Evolutionary conservation across 805 yeast species (phyloP).

Genomic region (Sugiyamaella qingdaonensis): DNA sequence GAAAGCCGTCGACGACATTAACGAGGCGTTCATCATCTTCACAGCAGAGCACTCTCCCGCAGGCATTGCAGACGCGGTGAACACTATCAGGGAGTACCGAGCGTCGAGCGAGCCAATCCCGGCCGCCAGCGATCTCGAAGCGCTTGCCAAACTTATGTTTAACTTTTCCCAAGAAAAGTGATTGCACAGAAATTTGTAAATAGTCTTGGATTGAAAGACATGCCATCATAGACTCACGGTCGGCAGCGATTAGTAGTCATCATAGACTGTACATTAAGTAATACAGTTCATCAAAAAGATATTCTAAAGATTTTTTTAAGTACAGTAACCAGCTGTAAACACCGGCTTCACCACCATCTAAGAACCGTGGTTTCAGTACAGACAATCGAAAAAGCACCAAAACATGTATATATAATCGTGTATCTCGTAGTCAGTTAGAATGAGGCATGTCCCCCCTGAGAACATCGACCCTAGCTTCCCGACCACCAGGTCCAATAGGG

Average conservation of each 20-base stretch:
- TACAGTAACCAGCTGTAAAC: no score
- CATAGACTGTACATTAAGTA: not conserved
- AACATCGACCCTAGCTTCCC: slow-evolving; percentile 38
- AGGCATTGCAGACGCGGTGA: slow-evolving; percentile 39
- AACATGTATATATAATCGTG: no score
- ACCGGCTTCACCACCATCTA: no score
- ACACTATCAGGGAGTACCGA: slow-evolving; percentile 46
- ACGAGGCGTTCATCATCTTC: slow-evolving; percentile 48
- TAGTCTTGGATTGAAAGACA: not conserved
- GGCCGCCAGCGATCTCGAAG: slow-evolving; percentile 24
- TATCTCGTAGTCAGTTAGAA: no score
- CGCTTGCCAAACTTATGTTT: slow-evolving; percentile 28
- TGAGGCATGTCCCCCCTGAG: not conserved
- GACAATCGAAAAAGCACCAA: no score
- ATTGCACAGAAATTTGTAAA: not conserved
- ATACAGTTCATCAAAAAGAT: not conserved
- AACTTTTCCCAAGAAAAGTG: slow-evolving; percentile 14
- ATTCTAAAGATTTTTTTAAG: not conserved
- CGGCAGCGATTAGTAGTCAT: not conserved
- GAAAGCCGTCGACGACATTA: slow-evolving; percentile 29
- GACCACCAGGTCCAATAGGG: slow-evolving; percentile 46
- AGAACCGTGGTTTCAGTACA: not conserved
- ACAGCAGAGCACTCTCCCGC: slow-evolving; percentile 42
- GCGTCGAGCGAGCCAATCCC: slow-evolving; percentile 29
- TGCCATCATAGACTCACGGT: not conserved